Evolutionary conservation across 371 early-diverging fungal genomes (phyloP).

Genomic region (Zancudomyces culisetae): DNA sequence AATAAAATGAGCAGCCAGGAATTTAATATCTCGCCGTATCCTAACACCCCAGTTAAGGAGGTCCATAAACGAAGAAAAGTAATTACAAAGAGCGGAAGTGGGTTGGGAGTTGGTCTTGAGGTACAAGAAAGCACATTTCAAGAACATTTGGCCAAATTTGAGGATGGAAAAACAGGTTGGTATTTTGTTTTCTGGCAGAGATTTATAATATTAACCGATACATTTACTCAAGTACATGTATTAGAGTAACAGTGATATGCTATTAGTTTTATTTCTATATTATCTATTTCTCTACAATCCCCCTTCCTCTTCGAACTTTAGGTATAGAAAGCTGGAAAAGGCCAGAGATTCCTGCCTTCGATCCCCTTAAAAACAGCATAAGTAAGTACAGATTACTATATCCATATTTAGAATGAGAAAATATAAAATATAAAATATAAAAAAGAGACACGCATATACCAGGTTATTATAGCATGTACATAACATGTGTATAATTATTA

Average conservation of each 20-base stretch:
- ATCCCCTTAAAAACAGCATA: constrained; percentile 1
- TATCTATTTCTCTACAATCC: no score
- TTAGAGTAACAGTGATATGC: no score
- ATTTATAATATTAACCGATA: no score
- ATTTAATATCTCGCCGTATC: neutral
- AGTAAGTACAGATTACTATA: neutral
- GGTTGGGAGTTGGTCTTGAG: neutral
- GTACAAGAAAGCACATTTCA: constrained; percentile 9
- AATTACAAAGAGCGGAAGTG: neutral
- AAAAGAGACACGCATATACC: neutral
- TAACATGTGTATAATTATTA: no score
- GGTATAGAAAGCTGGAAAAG: neutral
- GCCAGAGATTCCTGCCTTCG: neutral
- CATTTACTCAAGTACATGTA: no score
- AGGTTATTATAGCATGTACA: neutral
- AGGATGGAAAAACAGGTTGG: constrained; percentile 5
- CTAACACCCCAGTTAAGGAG: neutral
- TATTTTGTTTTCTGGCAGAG: constrained; percentile 2
- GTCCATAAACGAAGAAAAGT: neutral
- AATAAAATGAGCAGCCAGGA: neutral
- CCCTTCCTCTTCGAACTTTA: no score
- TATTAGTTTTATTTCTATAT: no score
- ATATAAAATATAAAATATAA: neutral
- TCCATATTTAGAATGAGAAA: neutral
- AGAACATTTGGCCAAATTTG: constrained; percentile 8